Conservation (phyloP, 306 rosid genomes). For the Ochetophila trinervis region DNA sequence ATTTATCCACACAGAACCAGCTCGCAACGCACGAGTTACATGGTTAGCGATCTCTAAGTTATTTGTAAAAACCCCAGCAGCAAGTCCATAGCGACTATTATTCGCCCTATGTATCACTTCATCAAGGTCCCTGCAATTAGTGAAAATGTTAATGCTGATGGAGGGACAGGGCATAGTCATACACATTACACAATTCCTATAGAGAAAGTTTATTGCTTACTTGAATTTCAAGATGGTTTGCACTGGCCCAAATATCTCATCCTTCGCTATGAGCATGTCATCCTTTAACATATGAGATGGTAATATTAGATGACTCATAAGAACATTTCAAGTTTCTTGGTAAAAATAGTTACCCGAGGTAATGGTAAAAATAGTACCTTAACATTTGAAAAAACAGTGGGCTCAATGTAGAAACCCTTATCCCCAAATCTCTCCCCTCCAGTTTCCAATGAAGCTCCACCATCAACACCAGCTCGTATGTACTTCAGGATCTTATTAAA, state of each 20-base stretch:
- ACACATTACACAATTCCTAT: slow-evolving; percentile 1
- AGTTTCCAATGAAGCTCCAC: slow-evolving; percentile 81
- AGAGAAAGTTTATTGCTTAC: slow-evolving; percentile 39
- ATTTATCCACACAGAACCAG: slow-evolving; percentile 76
- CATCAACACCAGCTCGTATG: slow-evolving; percentile 60
- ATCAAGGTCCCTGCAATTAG: slow-evolving; percentile 49
- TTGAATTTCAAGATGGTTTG: slow-evolving; percentile 79
- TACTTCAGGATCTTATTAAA: slow-evolving; percentile 71
- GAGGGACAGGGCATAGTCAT: background rate
- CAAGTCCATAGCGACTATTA: slow-evolving; percentile 65
- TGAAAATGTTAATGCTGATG: slow-evolving; percentile 12
- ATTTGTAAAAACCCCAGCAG: slow-evolving; percentile 81
- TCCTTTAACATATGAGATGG: slow-evolving; percentile 45
- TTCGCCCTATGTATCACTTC: slow-evolving; percentile 83
- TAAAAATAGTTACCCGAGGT: background rate
- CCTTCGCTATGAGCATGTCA: slow-evolving; percentile 74
- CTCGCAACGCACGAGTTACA: slow-evolving; percentile 66
- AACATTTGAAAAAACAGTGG: slow-evolving; percentile 90
- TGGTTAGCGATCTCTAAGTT: slow-evolving; percentile 69
- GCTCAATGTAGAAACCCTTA: slow-evolving; percentile 74
- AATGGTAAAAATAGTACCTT: slow-evolving; percentile 39
- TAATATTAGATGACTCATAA: slow-evolving; percentile 10
- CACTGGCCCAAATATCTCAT: slow-evolving; percentile 94
- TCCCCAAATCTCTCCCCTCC: slow-evolving; percentile 79
- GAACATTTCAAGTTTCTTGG: slow-evolving; percentile 4